Percentiles rank a stretch among this genome's conserved stretches.
Evolutionary conservation across 805 yeast genomes (phyloP).

Genomic region (Candida khao-thaluensis): DNA sequence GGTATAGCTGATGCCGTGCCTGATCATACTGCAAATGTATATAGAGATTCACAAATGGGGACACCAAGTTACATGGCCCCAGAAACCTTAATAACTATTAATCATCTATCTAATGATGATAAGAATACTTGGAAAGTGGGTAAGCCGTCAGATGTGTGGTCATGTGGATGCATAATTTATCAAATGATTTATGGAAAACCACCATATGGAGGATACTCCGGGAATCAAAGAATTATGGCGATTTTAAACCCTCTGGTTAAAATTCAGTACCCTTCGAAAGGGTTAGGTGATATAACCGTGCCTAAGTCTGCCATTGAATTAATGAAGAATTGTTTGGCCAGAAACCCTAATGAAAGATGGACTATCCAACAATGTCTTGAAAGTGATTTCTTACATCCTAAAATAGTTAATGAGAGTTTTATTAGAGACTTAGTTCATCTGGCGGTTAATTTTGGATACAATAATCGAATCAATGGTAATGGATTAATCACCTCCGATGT

Average conservation of each 20-base stretch:
- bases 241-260: slow-evolving; percentile 81
- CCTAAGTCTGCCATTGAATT: slow-evolving; percentile 69
- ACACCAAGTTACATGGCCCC: slow-evolving; percentile 99
- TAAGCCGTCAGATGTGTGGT: slow-evolving; percentile 95
- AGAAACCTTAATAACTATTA: slow-evolving; percentile 75
- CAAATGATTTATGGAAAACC: slow-evolving; percentile 94
- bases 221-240: slow-evolving; percentile 75
- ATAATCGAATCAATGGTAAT: slow-evolving; percentile 36
- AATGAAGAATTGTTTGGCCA: slow-evolving; percentile 65
- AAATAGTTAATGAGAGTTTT: slow-evolving; percentile 64
- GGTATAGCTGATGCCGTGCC: slow-evolving; percentile 95
- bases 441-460: slow-evolving; percentile 72
- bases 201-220: slow-evolving; percentile 79
- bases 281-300: slow-evolving; percentile 60
- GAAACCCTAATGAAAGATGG: slow-evolving; percentile 69
- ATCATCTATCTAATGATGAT: slow-evolving; percentile 19
- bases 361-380: slow-evolving; percentile 60
- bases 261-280: slow-evolving; percentile 62
- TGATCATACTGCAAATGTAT: slow-evolving; percentile 86
- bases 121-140: slow-evolving; percentile 72
- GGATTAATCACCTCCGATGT: slow-evolving; percentile 41
- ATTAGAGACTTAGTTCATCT: slow-evolving; percentile 69
- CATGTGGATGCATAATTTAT: slow-evolving; percentile 93
- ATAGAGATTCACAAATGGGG: slow-evolving; percentile 88
- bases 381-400: slow-evolving; percentile 71